phyloP scores from a whole-genome alignment of 1,284 basidiomycete genomes.

The Meripilus lineatus region DNA sequence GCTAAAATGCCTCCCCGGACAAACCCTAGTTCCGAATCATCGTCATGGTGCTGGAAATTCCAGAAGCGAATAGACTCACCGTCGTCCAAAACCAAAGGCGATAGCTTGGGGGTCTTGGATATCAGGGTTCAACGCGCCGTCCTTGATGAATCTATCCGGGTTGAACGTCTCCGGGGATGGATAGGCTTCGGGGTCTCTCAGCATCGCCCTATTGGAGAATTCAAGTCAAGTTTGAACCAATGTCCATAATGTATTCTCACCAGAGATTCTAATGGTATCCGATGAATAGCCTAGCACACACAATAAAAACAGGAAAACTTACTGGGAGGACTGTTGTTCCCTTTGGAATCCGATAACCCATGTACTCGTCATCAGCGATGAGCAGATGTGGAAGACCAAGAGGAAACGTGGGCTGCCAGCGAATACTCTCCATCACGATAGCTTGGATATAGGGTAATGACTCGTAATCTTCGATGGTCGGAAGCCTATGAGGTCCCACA shows the following conservation, averaged over 20 bases:
- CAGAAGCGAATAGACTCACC: not conserved
- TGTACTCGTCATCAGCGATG: constrained; percentile 6
- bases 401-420: constrained; percentile 5
- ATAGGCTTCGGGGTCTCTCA: constrained; percentile 7
- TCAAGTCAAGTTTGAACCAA: too few relatives aligned
- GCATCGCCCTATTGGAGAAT: constrained; percentile 11
- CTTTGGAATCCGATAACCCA: constrained; percentile 9
- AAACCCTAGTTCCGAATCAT: not conserved
- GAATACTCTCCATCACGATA: constrained; percentile 5
- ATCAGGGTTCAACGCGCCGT: constrained; percentile 2
- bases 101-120: not conserved
- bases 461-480: constrained; percentile 1
- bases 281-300: not conserved
- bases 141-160: constrained; percentile 6
- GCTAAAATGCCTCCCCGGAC: constrained; percentile 5
- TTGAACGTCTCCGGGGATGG: constrained; percentile 5
- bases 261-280: constrained; percentile 3
- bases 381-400: constrained; percentile 6
- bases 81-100: not conserved
- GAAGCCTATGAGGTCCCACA: constrained; percentile 4
- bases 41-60: not conserved
- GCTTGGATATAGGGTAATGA: constrained; percentile 6
- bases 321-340: constrained; percentile 5
- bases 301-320: not conserved
- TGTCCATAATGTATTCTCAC: not conserved